Conservation (phyloP, 2,329 filamentous ascomycete species). For the Dothideomycetidae sp. region DNA sequence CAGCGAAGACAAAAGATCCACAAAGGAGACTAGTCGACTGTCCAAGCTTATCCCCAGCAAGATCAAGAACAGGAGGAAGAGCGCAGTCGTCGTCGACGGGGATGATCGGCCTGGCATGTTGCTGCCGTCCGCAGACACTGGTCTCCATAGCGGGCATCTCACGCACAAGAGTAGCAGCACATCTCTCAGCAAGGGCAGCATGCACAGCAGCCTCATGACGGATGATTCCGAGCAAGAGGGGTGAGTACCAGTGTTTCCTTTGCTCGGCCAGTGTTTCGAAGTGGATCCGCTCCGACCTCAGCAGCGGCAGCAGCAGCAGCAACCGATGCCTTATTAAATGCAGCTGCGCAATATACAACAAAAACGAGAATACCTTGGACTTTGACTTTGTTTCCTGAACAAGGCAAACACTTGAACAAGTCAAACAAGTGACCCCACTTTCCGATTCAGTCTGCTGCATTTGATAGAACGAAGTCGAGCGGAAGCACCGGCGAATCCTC, state of each 20-base stretch:
- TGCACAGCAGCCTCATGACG: constrained; percentile 35
- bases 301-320: too few relatives aligned
- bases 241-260: constrained; percentile 18
- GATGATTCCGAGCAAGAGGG: constrained; percentile 34
- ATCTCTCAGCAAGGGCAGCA: constrained; percentile 22
- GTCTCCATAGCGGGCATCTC: constrained; percentile 2
- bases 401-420: too few relatives aligned
- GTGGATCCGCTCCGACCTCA: too few relatives aligned
- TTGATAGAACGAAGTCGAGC: too few relatives aligned
- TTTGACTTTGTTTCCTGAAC: too few relatives aligned
- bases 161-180: constrained; percentile 6
- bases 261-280: too few relatives aligned
- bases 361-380: too few relatives aligned
- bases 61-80: constrained; percentile 27
- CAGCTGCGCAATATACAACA: too few relatives aligned
- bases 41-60: constrained; percentile 38
- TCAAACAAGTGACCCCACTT: too few relatives aligned
- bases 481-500: too few relatives aligned
- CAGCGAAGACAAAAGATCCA: constrained; percentile 26
- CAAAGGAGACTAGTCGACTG: constrained; percentile 33
- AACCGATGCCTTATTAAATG: too few relatives aligned
- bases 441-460: too few relatives aligned
- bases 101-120: constrained; percentile 10
- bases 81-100: constrained; percentile 11
- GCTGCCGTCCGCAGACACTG: constrained; percentile 2